Evolutionary conservation across 768 basidiomycete genomes (phyloP), one percentile per base, ranked within the genome.

Genomic region (Dacryopinax spathularia): DNA sequence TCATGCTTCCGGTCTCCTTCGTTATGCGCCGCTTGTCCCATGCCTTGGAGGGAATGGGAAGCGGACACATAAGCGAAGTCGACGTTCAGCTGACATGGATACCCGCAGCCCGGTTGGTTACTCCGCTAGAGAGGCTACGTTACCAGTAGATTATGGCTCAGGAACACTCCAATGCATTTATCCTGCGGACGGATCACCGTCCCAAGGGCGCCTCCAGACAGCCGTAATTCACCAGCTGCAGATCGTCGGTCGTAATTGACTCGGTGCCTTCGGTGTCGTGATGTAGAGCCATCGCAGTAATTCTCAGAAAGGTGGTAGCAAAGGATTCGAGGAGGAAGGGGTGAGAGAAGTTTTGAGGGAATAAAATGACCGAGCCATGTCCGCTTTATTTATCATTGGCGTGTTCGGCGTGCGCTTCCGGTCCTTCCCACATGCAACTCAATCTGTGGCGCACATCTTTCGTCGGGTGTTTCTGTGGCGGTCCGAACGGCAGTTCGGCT

Each of bases 81-180:
- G 65, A 34, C 64, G 59, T 44, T 41, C 43, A 67, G 62, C 75
- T 75, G 74, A 72, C 75, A 76, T 77, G 81, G 87, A 88, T 90
- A 91, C 89, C 89, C 89, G 89, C 86, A 91, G 89, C 89, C 88
- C 80, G 75, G 82, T 83, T 85, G 84, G 81, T 81, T 74, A 74
- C 35, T 77, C 79, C 79, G 82, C 82, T 78, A 79, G 74, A 78
- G 74, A 77, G 75, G 72, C 81, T 56, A 88, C 84, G 79, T 88
- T 89, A 89, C 87, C 86, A 76, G 77, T 82, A 77, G 70, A 74
- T 39, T 59, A 43, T 44, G 25, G 20, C 60, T 36, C 37, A 25
- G n/a, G 34, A 35, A 48, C 56, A 16, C 15, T 33, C 29, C n/a
- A 44, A 60, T 41, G 39, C n/a, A 13, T 20, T 33, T 25, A 43